Evolutionary conservation across 495 filamentous ascomycete genomes (phyloP).

Genomic region (Neurospora cerealis): DNA sequence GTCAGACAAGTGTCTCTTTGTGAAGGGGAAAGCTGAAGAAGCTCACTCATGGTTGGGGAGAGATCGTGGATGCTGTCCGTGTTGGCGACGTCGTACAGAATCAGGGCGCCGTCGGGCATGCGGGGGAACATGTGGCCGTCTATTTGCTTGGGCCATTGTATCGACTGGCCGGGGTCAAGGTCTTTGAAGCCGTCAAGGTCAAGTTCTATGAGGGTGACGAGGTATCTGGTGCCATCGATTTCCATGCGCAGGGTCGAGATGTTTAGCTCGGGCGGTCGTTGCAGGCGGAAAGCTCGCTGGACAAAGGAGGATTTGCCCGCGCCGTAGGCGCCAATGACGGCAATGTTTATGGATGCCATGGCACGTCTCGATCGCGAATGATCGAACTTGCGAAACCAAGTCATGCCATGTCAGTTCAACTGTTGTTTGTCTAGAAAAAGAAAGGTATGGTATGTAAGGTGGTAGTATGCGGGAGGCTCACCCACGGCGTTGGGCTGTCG

Average conservation of each 20-base stretch:
- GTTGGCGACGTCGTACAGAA: constrained; percentile 79
- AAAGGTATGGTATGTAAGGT: not conserved
- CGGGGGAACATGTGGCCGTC: constrained; percentile 54
- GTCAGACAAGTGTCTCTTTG: not conserved
- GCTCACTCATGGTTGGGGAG: constrained; percentile 63
- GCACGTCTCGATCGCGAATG: constrained; percentile 8
- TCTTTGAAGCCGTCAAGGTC: constrained; percentile 52
- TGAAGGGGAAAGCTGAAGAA: not conserved
- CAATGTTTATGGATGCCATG: constrained; percentile 71
- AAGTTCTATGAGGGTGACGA: constrained; percentile 74
- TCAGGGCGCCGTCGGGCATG: constrained; percentile 66
- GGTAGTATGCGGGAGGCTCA: constrained; percentile 11
- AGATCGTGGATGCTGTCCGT: constrained; percentile 57
- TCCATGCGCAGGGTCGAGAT: constrained; percentile 58
- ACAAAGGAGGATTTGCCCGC: constrained; percentile 91
- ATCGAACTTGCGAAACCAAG: constrained; percentile 11
- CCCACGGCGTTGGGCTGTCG: constrained; percentile 24
- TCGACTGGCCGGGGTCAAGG: constrained; percentile 52
- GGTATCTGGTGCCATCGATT: constrained; percentile 64
- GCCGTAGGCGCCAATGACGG: constrained; percentile 67
- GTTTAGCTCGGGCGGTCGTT: constrained; percentile 42
- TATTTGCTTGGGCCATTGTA: constrained; percentile 72
- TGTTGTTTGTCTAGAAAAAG: not conserved
- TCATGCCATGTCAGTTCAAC: not conserved
- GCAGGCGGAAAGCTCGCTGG: constrained; percentile 64